Evolutionary conservation across 768 basidiomycete species (phyloP).

Genomic region (Boletales sp.): DNA sequence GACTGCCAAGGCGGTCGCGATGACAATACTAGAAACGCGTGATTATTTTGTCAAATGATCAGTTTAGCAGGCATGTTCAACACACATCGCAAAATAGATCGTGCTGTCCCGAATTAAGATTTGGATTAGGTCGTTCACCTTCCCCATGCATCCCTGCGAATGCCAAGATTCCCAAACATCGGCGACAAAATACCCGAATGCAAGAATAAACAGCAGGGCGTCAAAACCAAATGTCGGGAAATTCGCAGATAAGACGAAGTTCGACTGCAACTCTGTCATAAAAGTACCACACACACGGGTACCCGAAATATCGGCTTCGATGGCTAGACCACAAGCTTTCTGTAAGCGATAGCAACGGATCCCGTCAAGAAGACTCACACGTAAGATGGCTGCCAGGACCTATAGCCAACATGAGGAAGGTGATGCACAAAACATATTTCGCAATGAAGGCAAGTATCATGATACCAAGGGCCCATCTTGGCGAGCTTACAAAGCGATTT

Average conservation of each 20-base stretch:
- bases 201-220: constrained; percentile 12
- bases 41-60: background rate
- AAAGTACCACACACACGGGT: constrained; percentile 2
- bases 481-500: constrained; percentile 1
- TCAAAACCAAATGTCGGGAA: constrained; percentile 15
- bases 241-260: background rate
- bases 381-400: constrained; percentile 8
- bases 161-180: constrained; percentile 6
- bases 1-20: constrained; percentile 3
- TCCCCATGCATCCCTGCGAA: background rate
- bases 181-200: constrained; percentile 5
- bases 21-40: constrained; percentile 1
- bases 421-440: constrained; percentile 3
- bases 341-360: background rate
- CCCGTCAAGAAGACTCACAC: constrained; percentile 1
- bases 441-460: constrained; percentile 7
- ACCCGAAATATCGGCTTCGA: background rate
- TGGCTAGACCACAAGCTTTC: background rate
- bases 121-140: constrained; percentile 5
- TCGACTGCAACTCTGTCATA: background rate
- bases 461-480: constrained; percentile 3
- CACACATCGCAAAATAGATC: constrained; percentile 18
- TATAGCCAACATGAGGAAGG: constrained; percentile 7
- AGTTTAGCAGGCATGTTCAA: background rate
- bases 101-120: constrained; percentile 19